These are phyloP conservation scores for Pichia pseudocactophila DNA, from an alignment of 805 yeast species.

Conservation along the genomic window DNA sequence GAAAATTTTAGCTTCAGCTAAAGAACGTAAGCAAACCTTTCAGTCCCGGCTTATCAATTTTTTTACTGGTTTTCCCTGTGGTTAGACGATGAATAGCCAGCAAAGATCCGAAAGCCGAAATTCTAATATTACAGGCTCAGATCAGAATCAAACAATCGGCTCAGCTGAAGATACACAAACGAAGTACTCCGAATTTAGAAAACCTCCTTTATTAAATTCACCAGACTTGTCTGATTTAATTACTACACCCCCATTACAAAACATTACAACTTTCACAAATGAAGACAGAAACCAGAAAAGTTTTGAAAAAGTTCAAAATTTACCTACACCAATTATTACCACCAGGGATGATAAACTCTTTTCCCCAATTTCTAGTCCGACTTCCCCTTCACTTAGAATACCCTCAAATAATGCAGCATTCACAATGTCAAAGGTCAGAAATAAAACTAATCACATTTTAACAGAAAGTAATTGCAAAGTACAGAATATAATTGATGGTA, in stretches of 20 bases:
- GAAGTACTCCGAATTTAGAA: no score
- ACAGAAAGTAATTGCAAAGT: neutral
- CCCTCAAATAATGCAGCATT: neutral
- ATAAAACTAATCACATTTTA: neutral
- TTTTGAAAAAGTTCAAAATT: conserved; percentile 14
- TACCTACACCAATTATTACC: conserved; percentile 19
- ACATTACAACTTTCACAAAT: neutral
- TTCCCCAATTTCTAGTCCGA: neutral
- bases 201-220: no score
- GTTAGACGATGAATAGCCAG: no score
- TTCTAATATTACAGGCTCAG: no score
- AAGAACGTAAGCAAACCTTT: no score
- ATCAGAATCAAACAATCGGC: no score
- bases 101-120: no score
- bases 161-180: no score
- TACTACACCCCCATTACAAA: conserved; percentile 8
- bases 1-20: no score
- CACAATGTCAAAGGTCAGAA: neutral
- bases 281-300: neutral
- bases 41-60: no score
- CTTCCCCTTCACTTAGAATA: neutral
- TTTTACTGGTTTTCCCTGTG: no score
- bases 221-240: neutral
- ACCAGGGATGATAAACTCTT: neutral
- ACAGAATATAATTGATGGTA: conserved; percentile 6